Percentiles rank a stretch among this genome's conserved stretches.
Conservation (phyloP, 805 yeast species). For the Suhomyces prunicola region DNA sequence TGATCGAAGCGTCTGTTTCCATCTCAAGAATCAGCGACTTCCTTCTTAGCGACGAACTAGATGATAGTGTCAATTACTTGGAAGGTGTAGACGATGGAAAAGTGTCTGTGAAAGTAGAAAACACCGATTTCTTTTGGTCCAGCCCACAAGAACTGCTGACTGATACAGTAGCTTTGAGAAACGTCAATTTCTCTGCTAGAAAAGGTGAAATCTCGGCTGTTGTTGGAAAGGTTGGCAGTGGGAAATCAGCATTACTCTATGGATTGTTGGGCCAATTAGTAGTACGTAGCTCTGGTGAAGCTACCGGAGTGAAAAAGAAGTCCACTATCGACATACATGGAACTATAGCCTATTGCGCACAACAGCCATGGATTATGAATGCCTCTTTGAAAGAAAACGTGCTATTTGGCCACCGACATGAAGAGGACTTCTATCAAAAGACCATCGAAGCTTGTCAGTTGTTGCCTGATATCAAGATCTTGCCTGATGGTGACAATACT, state of each 20-base stretch:
- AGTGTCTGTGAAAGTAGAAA: slow-evolving; percentile 15
- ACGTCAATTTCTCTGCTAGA: slow-evolving; percentile 19
- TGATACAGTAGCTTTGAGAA: slow-evolving; percentile 13
- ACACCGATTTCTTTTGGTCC: slow-evolving; percentile 21
- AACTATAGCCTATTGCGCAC: slow-evolving; percentile 25
- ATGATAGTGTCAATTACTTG: slow-evolving; percentile 7
- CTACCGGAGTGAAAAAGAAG: neutral
- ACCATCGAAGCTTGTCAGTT: slow-evolving; percentile 26
- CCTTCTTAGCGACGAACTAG: slow-evolving; percentile 26
- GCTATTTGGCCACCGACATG: slow-evolving; percentile 22
- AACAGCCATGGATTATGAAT: slow-evolving; percentile 26
- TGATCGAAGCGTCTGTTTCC: slow-evolving; percentile 60
- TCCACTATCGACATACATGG: slow-evolving; percentile 16
- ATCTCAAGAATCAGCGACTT: slow-evolving; percentile 51
- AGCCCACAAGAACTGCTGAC: slow-evolving; percentile 7
- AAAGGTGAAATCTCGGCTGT: slow-evolving; percentile 25
- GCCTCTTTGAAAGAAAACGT: slow-evolving; percentile 24
- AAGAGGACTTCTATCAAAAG: slow-evolving; percentile 18
- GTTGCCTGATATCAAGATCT: slow-evolving; percentile 20
- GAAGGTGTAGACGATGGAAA: slow-evolving; percentile 9
- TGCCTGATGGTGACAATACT: slow-evolving; percentile 27
- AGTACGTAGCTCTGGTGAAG: neutral
- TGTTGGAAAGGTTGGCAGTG: slow-evolving; percentile 27
- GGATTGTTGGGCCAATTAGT: slow-evolving; percentile 24
- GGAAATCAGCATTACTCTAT: slow-evolving; percentile 23